phyloP scores from a whole-genome alignment of 208 protist species.

The Trypanosomatidae sp. region DNA sequence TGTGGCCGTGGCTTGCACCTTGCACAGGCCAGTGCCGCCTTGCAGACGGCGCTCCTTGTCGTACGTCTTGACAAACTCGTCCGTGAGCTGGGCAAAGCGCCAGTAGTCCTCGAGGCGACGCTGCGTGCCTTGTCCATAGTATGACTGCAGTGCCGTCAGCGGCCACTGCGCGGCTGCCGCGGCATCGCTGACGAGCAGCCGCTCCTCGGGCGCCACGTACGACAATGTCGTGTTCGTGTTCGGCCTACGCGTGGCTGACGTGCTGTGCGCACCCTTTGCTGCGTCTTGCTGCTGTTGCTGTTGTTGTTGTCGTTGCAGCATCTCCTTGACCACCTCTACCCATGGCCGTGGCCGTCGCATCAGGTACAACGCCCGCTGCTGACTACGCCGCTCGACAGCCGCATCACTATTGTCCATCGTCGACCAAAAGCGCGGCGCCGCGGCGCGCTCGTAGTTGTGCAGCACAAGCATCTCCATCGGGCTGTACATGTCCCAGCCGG shows the following conservation, averaged over 20 bases:
- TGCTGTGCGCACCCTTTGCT: constrained; percentile 1
- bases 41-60: constrained; percentile 53
- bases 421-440: constrained; percentile 31
- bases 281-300: neutral
- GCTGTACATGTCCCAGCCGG: constrained; percentile 78
- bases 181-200: constrained; percentile 20
- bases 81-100: constrained; percentile 39
- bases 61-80: constrained; percentile 32
- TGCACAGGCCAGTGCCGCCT: constrained; percentile 29
- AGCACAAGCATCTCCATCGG: constrained; percentile 54
- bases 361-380: constrained; percentile 35
- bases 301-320: neutral
- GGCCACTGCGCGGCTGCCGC: constrained; percentile 12
- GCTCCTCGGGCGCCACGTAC: constrained; percentile 10
- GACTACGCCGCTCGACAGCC: constrained; percentile 3
- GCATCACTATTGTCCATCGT: constrained; percentile 4
- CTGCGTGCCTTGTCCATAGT: constrained; percentile 42
- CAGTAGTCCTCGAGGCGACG: constrained; percentile 47
- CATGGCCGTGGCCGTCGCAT: constrained; percentile 27
- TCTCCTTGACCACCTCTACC: constrained; percentile 10
- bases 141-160: constrained; percentile 11
- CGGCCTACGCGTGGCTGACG: neutral
- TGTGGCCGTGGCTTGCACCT: neutral
- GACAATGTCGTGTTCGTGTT: constrained; percentile 3
- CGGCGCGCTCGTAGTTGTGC: constrained; percentile 60